Evolutionary conservation across 345 rosid species (phyloP), one percentile per base, ranked within the genome.

Genomic region (Populus alba): DNA sequence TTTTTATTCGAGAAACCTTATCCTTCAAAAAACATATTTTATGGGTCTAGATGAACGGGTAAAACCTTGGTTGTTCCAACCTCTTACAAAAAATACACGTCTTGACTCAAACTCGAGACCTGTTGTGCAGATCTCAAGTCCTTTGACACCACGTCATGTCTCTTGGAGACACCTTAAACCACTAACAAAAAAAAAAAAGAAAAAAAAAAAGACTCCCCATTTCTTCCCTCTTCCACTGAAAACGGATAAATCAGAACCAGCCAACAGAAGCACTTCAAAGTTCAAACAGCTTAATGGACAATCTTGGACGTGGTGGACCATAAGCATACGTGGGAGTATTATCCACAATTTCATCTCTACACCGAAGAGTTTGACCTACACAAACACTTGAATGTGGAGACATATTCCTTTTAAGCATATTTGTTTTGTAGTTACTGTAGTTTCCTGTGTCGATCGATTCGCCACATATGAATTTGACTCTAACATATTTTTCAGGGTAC

Each of bases 381-480:
- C 6, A n/a, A 38, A n/a, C 27, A 10, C 7, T 27, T 27, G 27
- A 27, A 27, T 27, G 20, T 41, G 25, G 63, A 74, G 49, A 55
- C 2, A 3, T 8, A 41, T 8, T 17, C 41, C n/a, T n/a, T 10
- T 8, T 5, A 41, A 41, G 43, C 6, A 74, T 43, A 37, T 17
- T 43, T 62, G 11, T 65, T 45, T 35, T 29, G 62, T 22, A 75
- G 23, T 23, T 38, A 39, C 53, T 63, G 13, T 20, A 7, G 31
- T 29, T 49, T 6, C 68, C 13, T 49, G 45, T 8, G 17, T 23
- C n/a, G 13, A 41, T 10, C 45, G 45, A 41, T 41, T 12, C 45
- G 45, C 45, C 4, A 51, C 78, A 49, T 75, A 13, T 63, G 25
- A 33, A 49, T 75, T 65, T 66, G 72, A 35, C 78, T 66, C 65